These are phyloP conservation scores for Wickerhamiella qilinensis DNA, from an alignment of 805 yeast species.

Conservation along the genomic window DNA sequence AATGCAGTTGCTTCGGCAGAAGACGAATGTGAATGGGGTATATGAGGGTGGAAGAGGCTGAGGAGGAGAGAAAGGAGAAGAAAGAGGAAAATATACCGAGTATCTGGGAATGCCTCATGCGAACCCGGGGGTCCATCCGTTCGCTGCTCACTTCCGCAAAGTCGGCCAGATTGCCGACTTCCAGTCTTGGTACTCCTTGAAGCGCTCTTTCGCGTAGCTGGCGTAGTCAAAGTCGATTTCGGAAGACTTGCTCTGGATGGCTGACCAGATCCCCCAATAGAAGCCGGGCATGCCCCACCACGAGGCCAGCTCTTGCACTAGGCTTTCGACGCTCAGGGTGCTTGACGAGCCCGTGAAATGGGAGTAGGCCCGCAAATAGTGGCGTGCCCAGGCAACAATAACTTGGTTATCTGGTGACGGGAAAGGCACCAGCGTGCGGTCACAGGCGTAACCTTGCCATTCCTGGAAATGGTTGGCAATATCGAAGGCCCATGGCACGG, in stretches of 20 bases:
- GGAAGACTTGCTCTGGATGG: slow-evolving; percentile 53
- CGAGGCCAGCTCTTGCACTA: slow-evolving; percentile 39
- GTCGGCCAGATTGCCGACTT: slow-evolving; percentile 16
- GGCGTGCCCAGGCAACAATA: slow-evolving; percentile 40
- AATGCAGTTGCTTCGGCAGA: no score
- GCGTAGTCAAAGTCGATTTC: slow-evolving; percentile 59
- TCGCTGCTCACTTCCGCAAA: background rate
- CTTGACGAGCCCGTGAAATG: slow-evolving; percentile 7
- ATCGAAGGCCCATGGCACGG: slow-evolving; percentile 60
- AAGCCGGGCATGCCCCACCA: slow-evolving; percentile 72
- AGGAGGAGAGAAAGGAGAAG: no score
- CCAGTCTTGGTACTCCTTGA: slow-evolving; percentile 61
- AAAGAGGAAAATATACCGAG: no score
- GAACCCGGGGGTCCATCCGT: no score
- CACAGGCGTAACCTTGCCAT: slow-evolving; percentile 73
- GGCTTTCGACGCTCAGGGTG: slow-evolving; percentile 20
- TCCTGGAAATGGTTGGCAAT: slow-evolving; percentile 62
- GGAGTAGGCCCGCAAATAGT: slow-evolving; percentile 30
- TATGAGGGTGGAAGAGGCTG: no score
- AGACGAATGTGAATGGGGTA: no score
- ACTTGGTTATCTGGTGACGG: slow-evolving; percentile 30
- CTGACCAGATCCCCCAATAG: slow-evolving; percentile 77
- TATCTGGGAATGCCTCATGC: no score
- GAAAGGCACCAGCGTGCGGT: slow-evolving; percentile 38
- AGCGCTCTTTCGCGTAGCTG: slow-evolving; percentile 39